A percentile compares a stretch with the other conserved stretches of the same genome.
Evolutionary conservation across 2,329 filamentous ascomycete species (phyloP).

Genomic region (Amauroascus verrucosus): DNA sequence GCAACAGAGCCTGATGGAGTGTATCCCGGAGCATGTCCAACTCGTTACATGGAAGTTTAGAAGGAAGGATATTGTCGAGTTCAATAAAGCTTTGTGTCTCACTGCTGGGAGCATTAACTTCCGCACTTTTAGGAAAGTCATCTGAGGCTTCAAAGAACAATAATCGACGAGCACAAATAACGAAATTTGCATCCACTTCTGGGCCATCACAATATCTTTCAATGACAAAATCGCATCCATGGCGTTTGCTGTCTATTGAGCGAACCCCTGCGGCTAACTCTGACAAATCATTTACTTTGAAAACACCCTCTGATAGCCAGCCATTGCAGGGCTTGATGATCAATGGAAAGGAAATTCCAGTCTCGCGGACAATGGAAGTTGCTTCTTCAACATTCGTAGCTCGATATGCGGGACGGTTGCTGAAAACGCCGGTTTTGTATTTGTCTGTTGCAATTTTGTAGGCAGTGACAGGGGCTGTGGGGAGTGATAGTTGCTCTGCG

Average conservation of each 20-base stretch:
- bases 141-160: slow-evolving; percentile 34
- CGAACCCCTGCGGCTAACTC: slow-evolving; percentile 19
- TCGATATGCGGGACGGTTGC: not conserved
- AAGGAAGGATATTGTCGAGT: slow-evolving; percentile 18
- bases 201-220: slow-evolving; percentile 36
- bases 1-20: slow-evolving; percentile 18
- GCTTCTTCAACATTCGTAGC: not conserved
- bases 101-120: slow-evolving; percentile 11
- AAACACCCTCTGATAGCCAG: slow-evolving; percentile 27
- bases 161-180: slow-evolving; percentile 31
- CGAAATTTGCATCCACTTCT: slow-evolving; percentile 36
- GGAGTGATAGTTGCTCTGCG: slow-evolving; percentile 25
- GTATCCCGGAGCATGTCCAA: slow-evolving; percentile 12
- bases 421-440: slow-evolving; percentile 20
- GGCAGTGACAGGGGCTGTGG: slow-evolving; percentile 24
- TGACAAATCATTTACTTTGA: slow-evolving; percentile 22
- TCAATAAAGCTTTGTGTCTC: slow-evolving; percentile 17
- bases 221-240: slow-evolving; percentile 25
- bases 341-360: slow-evolving; percentile 21
- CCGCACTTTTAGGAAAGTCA: slow-evolving; percentile 29
- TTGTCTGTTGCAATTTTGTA: slow-evolving; percentile 27
- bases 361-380: slow-evolving; percentile 3
- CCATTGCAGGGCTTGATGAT: slow-evolving; percentile 33
- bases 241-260: not conserved
- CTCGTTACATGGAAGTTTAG: slow-evolving; percentile 19